Evolutionary conservation across 1,284 basidiomycete genomes (phyloP).

Genomic region (Microbotryum silenes-acaulis): DNA sequence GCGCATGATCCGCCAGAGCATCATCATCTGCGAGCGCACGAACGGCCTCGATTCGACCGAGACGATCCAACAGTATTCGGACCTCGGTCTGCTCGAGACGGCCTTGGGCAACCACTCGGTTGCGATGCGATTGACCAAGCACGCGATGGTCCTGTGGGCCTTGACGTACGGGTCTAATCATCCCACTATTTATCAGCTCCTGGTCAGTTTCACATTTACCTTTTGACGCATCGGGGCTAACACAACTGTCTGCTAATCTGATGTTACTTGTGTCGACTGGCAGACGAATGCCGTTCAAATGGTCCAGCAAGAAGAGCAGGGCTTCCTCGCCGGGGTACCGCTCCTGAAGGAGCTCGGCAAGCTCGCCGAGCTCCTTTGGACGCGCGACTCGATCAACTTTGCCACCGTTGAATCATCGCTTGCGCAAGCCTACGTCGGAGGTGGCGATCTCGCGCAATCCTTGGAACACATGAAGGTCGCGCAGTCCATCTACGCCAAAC

Average conservation of each 20-base stretch:
- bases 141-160: constrained; percentile 48
- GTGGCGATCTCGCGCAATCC: constrained; percentile 41
- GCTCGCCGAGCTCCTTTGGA: constrained; percentile 22
- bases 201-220: constrained; percentile 40
- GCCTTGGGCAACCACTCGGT: constrained; percentile 45
- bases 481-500: constrained; percentile 42
- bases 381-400: constrained; percentile 38
- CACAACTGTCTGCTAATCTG: background rate
- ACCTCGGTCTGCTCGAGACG: constrained; percentile 49
- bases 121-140: constrained; percentile 46
- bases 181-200: constrained; percentile 46
- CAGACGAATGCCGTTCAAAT: constrained; percentile 26
- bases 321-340: constrained; percentile 8
- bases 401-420: constrained; percentile 42
- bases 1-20: constrained; percentile 49
- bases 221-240: background rate
- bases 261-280: background rate
- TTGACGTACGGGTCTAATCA: constrained; percentile 49
- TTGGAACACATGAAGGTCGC: constrained; percentile 41
- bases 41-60: constrained; percentile 50
- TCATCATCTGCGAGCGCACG: constrained; percentile 51
- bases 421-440: constrained; percentile 39
- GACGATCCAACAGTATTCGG: constrained; percentile 50
- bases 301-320: constrained; percentile 8
- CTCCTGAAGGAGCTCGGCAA: constrained; percentile 14